Conservation (phyloP, 768 basidiomycete species). For the Boletus reticulatus region DNA sequence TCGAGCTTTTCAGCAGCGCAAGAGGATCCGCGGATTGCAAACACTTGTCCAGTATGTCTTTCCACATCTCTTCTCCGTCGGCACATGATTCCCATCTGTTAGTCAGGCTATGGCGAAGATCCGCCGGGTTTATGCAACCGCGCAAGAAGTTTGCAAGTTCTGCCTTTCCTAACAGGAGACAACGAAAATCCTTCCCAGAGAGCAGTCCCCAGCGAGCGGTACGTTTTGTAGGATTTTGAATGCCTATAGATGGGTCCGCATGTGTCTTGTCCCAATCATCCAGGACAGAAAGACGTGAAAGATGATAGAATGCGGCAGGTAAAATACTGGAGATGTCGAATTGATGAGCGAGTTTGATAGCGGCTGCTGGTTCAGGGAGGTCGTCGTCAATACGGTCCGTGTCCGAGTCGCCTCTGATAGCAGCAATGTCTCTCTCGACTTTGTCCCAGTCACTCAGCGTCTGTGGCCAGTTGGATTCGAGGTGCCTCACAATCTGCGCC, state of each 20-base stretch:
- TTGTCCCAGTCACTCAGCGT: conserved; percentile 14
- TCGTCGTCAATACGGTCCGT: background rate
- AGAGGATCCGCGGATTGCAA: conserved; percentile 6
- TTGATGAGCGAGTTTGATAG: conserved; percentile 43
- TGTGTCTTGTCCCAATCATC: conserved; percentile 18
- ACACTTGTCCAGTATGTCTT: background rate
- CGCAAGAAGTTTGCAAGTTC: background rate
- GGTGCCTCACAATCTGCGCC: background rate
- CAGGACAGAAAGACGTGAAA: conserved; percentile 29
- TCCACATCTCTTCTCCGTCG: background rate
- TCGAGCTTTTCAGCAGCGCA: background rate
- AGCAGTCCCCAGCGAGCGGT: conserved; percentile 28
- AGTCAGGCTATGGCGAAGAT: background rate
- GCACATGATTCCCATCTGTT: background rate
- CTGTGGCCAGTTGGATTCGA: conserved; percentile 12
- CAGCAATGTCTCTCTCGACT: background rate
- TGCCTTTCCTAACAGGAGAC: conserved; percentile 15
- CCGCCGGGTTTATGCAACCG: background rate
- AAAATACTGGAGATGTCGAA: conserved; percentile 40
- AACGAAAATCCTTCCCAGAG: conserved; percentile 13
- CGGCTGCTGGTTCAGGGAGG: conserved; percentile 23
- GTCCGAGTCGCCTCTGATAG: background rate
- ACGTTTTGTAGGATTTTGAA: conserved; percentile 1
- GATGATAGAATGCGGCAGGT: conserved; percentile 50
- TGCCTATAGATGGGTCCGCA: background rate